Conservation (phyloP, 2,329 filamentous ascomycete genomes). For the Trichoderma atroviride region DNA sequence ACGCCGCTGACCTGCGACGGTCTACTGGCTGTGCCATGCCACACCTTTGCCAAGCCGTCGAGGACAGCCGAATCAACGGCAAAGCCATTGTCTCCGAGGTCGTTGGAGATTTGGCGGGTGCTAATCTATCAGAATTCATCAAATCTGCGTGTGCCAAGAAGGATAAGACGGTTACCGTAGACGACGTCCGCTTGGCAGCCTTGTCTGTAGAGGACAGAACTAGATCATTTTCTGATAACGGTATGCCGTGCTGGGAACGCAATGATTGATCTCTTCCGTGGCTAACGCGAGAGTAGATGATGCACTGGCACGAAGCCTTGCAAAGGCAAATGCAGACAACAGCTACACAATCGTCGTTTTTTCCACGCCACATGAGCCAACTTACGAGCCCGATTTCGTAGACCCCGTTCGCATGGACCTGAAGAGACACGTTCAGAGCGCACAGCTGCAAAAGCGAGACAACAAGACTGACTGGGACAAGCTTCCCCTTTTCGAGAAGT, state of each 20-base stretch:
- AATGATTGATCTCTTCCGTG: not conserved
- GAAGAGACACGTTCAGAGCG: slow-evolving; percentile 59
- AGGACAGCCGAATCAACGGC: slow-evolving; percentile 41
- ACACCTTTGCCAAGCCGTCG: slow-evolving; percentile 51
- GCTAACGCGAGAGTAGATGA: slow-evolving; percentile 42
- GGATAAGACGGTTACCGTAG: slow-evolving; percentile 43
- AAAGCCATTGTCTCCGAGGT: slow-evolving; percentile 60
- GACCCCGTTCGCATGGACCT: slow-evolving; percentile 70
- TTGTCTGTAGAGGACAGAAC: slow-evolving; percentile 48
- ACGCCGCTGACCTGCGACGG: slow-evolving; percentile 66
- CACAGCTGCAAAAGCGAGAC: slow-evolving; percentile 39
- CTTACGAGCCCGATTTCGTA: slow-evolving; percentile 68
- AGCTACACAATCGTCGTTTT: slow-evolving; percentile 77
- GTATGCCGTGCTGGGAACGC: slow-evolving; percentile 31
- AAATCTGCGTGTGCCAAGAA: slow-evolving; percentile 48
- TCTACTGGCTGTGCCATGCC: slow-evolving; percentile 54
- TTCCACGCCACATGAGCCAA: slow-evolving; percentile 59
- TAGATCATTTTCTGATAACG: slow-evolving; percentile 50
- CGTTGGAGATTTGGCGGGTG: slow-evolving; percentile 51
- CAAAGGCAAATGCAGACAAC: slow-evolving; percentile 41
- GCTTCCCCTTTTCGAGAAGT: slow-evolving; percentile 79
- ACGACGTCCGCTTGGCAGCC: slow-evolving; percentile 46
- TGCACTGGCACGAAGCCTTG: slow-evolving; percentile 54
- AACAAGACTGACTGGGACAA: slow-evolving; percentile 47
- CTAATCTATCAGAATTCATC: slow-evolving; percentile 50